Evolutionary conservation across 257 asterid species (phyloP).

Genomic region (Nicotiana paniculata): DNA sequence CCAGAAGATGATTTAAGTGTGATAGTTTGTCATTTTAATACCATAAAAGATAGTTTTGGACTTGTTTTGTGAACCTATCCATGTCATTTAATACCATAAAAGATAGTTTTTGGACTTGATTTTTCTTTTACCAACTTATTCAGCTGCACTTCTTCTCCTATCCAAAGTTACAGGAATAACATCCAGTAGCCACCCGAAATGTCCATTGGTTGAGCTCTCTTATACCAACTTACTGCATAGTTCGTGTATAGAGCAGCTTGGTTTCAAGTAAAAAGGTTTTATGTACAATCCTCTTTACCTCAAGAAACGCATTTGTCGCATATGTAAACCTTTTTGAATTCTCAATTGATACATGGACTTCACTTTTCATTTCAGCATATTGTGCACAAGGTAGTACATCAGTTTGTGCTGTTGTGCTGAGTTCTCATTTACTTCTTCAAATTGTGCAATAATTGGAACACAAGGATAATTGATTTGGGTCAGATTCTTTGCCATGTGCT

Average conservation of each 20-base stretch:
- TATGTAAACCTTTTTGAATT: background rate
- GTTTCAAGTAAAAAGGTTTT: background rate
- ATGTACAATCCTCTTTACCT: background rate
- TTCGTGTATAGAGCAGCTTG: conserved; percentile 6
- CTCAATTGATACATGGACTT: background rate
- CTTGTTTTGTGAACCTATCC: conserved; percentile 6
- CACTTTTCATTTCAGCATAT: background rate
- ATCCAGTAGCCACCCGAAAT: background rate
- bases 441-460: background rate
- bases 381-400: background rate
- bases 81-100: background rate
- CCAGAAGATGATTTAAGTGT: background rate
- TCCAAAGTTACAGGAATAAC: conserved; percentile 2
- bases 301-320: background rate
- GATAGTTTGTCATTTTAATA: background rate
- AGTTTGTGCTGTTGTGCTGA: background rate
- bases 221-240: background rate
- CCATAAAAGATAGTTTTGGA: background rate
- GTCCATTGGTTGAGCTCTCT: conserved; percentile 5
- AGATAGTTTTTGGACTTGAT: background rate
- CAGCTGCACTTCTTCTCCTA: background rate
- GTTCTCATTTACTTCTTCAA: background rate
- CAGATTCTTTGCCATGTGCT: background rate
- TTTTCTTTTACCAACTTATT: background rate
- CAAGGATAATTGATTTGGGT: background rate